Percentiles rank a stretch among this genome's conserved stretches.
These are phyloP conservation scores for Populus ilicifolia DNA, from an alignment of 345 rosid genomes.

Conservation along the genomic window DNA sequence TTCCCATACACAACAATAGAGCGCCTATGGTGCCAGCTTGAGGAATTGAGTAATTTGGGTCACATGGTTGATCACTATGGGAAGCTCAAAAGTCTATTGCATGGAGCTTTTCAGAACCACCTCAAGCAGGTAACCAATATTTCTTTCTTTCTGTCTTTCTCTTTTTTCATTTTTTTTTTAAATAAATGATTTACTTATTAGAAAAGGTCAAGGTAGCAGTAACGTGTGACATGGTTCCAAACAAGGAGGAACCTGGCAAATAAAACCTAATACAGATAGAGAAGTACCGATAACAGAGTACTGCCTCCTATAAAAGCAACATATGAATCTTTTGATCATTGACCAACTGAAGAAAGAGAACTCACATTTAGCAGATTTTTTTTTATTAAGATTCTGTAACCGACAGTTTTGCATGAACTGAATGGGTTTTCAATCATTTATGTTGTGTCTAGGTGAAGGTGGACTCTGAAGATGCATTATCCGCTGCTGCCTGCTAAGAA, in stretches of 20 bases:
- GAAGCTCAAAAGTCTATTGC: constrained; percentile 63
- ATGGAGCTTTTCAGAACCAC: constrained; percentile 62
- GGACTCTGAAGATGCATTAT: constrained; percentile 65
- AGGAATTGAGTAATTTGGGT: constrained; percentile 48
- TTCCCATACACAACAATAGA: constrained; percentile 78
- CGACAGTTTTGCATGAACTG: background rate
- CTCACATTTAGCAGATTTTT: background rate
- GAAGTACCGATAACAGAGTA: background rate
- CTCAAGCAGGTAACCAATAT: constrained; percentile 56
- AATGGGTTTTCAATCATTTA: background rate
- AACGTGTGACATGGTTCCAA: background rate
- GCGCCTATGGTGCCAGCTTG: constrained; percentile 75
- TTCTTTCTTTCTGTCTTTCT: too few species aligned
- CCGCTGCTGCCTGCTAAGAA: constrained; percentile 31
- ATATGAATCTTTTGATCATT: background rate
- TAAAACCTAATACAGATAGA: background rate
- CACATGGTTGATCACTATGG: constrained; percentile 69
- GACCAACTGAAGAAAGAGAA: background rate
- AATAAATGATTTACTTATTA: background rate
- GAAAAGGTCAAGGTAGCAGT: background rate
- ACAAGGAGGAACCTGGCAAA: background rate
- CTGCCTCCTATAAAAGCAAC: background rate
- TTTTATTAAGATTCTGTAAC: background rate
- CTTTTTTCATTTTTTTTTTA: background rate
- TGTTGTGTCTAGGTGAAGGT: constrained; percentile 59